Evolutionary conservation across 2,329 filamentous ascomycete species (phyloP).

Genomic region (Paecilomyces sp.): DNA sequence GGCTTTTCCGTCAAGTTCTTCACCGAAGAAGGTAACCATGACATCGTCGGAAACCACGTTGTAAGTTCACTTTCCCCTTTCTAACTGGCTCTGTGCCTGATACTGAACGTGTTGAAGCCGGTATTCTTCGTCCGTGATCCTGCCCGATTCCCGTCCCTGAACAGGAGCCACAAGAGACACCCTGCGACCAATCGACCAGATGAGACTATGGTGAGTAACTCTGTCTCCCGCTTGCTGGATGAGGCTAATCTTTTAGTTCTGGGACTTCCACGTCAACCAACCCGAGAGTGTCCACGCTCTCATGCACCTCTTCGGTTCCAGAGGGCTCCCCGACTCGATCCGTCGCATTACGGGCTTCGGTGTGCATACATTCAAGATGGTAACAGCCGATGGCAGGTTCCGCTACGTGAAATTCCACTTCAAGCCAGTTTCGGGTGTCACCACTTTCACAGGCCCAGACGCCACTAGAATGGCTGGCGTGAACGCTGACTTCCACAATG

Average conservation of each 20-base stretch:
- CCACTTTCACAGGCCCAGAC: not conserved
- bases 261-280: slow-evolving; percentile 51
- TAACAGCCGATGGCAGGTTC: slow-evolving; percentile 41
- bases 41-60: not conserved
- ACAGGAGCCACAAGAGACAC: not conserved
- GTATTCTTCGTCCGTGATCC: not conserved
- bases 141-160: not conserved
- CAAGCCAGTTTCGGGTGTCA: slow-evolving; percentile 41
- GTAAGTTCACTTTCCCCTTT: not conserved
- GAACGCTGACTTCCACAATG: slow-evolving; percentile 6
- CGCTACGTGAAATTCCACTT: slow-evolving; percentile 56
- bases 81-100: not conserved
- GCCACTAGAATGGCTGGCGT: slow-evolving; percentile 3
- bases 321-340: slow-evolving; percentile 38
- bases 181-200: not conserved
- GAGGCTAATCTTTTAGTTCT: slow-evolving; percentile 39
- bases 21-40: slow-evolving; percentile 42
- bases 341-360: slow-evolving; percentile 48
- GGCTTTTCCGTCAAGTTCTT: slow-evolving; percentile 47
- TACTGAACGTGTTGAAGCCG: not conserved
- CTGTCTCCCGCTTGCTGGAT: not conserved
- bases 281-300: slow-evolving; percentile 54
- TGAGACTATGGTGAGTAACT: slow-evolving; percentile 12
- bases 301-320: slow-evolving; percentile 55
- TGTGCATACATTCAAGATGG: slow-evolving; percentile 26